Base-by-base conservation (phyloP, 2,329 filamentous ascomycete species). In the Echinosphaeria canescens region DNA sequence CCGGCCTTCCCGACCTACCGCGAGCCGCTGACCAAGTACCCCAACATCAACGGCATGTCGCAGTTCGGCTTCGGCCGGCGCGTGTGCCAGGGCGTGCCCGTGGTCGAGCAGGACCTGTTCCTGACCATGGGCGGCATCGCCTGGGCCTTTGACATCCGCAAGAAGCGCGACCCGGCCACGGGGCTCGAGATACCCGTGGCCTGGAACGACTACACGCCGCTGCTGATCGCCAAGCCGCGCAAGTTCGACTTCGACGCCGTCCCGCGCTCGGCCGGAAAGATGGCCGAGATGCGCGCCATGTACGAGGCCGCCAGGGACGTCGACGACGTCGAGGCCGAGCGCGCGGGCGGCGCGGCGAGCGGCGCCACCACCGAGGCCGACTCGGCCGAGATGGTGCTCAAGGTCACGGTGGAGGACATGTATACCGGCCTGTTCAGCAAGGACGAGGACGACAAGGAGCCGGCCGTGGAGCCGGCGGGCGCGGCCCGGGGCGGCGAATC, bases 41-140 rank as follows among this genome's bases (percentile, higher is more conserved):
- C 41, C 36, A 44, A 47, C 10, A 39, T 47, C 8, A 30, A 33
- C 7, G 47, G 49, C 28, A 42, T 35, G 27, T 38, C 40, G 8
- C 35, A 40, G 26, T 59, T 62, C 31, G 57, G 56, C 0, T 59
- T 54, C 31, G 56, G 57, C 1, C 41, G 55, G 5, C 42, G 58
- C 5, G 44, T 53, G 2, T 49, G 47, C 17, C 48, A 41, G 18
- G 42, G 42, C n/a, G 25, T 39, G 8, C 36, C 37, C 15, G 35
- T 43, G 24, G 41, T 41, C 7, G 42, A 44, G 28, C 37, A 41
- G 19, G 36, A 41, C 17, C 29, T 43, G 8, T 38, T 36, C 16
- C 32, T 42, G 7, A 31, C 36, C 30, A 36, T 40, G 31, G 39
- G 38, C 26, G 36, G 38, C 13, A 26, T 41, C 20, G 38, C 38